Evolutionary conservation across 495 filamentous ascomycete genomes (phyloP).

Genomic region (Penicillium pulvis): DNA sequence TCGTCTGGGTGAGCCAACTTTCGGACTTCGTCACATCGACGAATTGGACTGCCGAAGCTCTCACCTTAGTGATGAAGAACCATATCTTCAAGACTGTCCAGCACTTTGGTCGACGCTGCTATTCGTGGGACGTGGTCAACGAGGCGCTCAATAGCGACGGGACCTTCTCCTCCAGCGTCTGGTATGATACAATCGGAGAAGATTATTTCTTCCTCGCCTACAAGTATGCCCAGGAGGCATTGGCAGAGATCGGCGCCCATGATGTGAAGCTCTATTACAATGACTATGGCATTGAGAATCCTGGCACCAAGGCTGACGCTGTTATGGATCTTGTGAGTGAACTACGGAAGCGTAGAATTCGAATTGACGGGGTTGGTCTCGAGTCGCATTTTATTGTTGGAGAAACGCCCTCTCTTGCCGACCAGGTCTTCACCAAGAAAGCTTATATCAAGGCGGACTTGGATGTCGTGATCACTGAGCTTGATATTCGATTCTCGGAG

Average conservation of each 20-base stretch:
- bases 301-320: slow-evolving; percentile 49
- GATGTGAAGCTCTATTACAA: slow-evolving; percentile 62
- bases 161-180: slow-evolving; percentile 28
- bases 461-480: slow-evolving; percentile 64
- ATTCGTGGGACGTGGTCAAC: slow-evolving; percentile 57
- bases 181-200: slow-evolving; percentile 29
- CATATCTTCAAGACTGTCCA: slow-evolving; percentile 48
- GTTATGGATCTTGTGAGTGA: slow-evolving; percentile 50
- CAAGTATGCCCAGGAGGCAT: slow-evolving; percentile 46
- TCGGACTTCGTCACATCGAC: slow-evolving; percentile 49
- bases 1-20: slow-evolving; percentile 59
- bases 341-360: slow-evolving; percentile 48
- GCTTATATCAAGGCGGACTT: slow-evolving; percentile 50
- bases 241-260: slow-evolving; percentile 30
- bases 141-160: slow-evolving; percentile 53
- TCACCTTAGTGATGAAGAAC: slow-evolving; percentile 45
- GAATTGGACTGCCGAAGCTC: slow-evolving; percentile 48
- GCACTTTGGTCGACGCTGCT: slow-evolving; percentile 46
- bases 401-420: slow-evolving; percentile 40
- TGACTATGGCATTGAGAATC: slow-evolving; percentile 65
- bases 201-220: slow-evolving; percentile 37
- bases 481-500: slow-evolving; percentile 55
- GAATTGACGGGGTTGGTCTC: slow-evolving; percentile 62
- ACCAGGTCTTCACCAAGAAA: slow-evolving; percentile 40
- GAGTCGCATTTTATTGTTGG: slow-evolving; percentile 62